Base-by-base conservation (phyloP, 768 basidiomycete species). In the Boletus speciosus region DNA sequence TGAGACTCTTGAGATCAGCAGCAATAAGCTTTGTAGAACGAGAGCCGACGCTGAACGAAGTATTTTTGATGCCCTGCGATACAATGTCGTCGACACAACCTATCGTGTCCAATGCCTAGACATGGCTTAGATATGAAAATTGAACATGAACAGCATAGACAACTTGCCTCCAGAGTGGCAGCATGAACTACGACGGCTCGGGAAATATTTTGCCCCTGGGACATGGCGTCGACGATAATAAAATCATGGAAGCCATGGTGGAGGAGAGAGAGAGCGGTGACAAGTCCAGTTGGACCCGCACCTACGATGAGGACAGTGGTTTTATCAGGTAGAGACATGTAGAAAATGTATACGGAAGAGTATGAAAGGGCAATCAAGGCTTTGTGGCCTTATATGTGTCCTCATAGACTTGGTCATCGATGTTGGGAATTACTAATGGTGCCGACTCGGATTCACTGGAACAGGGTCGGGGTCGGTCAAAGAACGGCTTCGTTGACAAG, bases 221-320 rank as follows among this genome's bases (percentile, higher is more conserved):
- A 27, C 5, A 63, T 23, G 27, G 69, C 71, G 48, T 82, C 80
- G 3, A 81, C 77, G 15, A 80, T 64, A 15, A 75, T 50, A 65
- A 82, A 53, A 35, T 80, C 74, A 29, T 54, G 62, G 40, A 73
- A 71, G 2, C 74, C 75, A 9, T 78, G 71, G 11, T 74, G 66
- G 16, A 68, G 60, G 6, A 82, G 74, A 16, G 79, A 73, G 15
- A 80, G 61, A 23, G 80, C 81, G 42, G 72, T 65, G 0, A 76
- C 68, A 47, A 81, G 74, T 8, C 81, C 81, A 0, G 72, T 61
- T 23, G 81, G 81, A 16, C 81, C 80, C 25, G 77, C 78, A 29
- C 79, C 80, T 10, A 82, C 74, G 25, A 82, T 71, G 47, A 81
- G 74, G 29, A 81, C 65, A 25, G 74, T 74, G 5, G 78, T 75